Percentiles rank a stretch among this genome's conserved stretches.
phyloP scores from a whole-genome alignment of 148 eudicot species.

The Rhododendron kiyosumense region DNA sequence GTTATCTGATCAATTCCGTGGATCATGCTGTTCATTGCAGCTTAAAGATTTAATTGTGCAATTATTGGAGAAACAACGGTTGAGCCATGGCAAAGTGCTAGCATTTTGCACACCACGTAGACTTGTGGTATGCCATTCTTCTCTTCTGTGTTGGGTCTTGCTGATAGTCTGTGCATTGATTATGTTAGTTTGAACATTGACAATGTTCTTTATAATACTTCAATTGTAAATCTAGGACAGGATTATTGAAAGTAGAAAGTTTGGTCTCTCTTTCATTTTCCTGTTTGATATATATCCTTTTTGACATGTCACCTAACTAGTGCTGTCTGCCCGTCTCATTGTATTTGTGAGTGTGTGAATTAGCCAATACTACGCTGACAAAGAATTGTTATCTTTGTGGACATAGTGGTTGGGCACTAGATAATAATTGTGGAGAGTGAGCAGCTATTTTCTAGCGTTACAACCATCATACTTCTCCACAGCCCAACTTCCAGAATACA shows the following conservation, averaged over 20 bases:
- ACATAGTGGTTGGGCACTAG: background rate
- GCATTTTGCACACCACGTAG: constrained; percentile 91
- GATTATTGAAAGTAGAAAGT: background rate
- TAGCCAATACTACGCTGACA: background rate
- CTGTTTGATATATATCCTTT: background rate
- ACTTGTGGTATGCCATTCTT: constrained; percentile 63
- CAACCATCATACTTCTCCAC: background rate
- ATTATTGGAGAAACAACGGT: constrained; percentile 73
- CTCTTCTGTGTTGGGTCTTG: constrained; percentile 1
- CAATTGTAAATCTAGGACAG: background rate
- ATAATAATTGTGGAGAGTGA: background rate
- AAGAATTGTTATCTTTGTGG: background rate
- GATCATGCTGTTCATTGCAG: constrained; percentile 35
- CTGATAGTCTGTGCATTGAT: background rate
- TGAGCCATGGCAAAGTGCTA: constrained; percentile 70
- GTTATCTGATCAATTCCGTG: background rate
- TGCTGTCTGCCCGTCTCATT: background rate
- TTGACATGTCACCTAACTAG: background rate
- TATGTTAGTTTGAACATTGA: constrained; percentile 4
- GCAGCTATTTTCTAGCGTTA: background rate
- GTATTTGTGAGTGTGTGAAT: background rate
- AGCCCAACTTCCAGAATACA: background rate
- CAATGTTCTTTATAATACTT: background rate
- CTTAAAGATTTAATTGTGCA: constrained; percentile 61
- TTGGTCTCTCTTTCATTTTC: background rate